These are phyloP conservation scores for Cryptococcus sp. DNA, from an alignment of 1,284 basidiomycete species.

Conservation along the genomic window DNA sequence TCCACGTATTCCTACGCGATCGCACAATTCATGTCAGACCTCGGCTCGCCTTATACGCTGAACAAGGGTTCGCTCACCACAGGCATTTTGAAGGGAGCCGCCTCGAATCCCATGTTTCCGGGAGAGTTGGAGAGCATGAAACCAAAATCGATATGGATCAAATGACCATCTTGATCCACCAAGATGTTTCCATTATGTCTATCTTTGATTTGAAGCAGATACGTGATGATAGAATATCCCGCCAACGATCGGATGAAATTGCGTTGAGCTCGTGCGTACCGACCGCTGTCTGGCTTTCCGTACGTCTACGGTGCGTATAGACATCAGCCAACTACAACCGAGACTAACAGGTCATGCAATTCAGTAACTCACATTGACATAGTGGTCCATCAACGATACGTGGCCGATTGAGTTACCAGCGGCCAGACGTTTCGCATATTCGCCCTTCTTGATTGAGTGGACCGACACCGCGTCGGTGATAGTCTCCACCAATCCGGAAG, in stretches of 20 bases:
- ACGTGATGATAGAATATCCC: constrained; percentile 92
- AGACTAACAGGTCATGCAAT: too few relatives aligned
- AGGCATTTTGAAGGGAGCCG: constrained; percentile 96
- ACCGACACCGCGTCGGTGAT: constrained; percentile 97
- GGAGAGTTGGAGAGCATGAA: constrained; percentile 98
- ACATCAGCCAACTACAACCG: background rate
- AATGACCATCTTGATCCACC: constrained; percentile 88
- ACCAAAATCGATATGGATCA: constrained; percentile 88
- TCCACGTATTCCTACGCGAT: constrained; percentile 82
- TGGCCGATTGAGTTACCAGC: constrained; percentile 72
- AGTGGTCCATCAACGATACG: constrained; percentile 87
- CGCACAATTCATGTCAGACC: too few relatives aligned
- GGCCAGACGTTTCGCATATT: constrained; percentile 84
- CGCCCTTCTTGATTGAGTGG: constrained; percentile 98
- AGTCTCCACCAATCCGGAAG: constrained; percentile 89
- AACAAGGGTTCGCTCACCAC: constrained; percentile 48
- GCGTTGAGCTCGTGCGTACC: constrained; percentile 78
- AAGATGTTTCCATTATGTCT: constrained; percentile 99
- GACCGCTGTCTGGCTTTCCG: constrained; percentile 81
- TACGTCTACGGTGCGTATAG: constrained; percentile 65
- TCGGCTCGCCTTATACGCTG: background rate
- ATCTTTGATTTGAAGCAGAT: constrained; percentile 97
- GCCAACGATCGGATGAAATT: constrained; percentile 96
- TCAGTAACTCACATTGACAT: constrained; percentile 65
- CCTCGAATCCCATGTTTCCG: constrained; percentile 97